Conservation (phyloP, 257 asterid genomes). For the Solanum etuberosum region DNA sequence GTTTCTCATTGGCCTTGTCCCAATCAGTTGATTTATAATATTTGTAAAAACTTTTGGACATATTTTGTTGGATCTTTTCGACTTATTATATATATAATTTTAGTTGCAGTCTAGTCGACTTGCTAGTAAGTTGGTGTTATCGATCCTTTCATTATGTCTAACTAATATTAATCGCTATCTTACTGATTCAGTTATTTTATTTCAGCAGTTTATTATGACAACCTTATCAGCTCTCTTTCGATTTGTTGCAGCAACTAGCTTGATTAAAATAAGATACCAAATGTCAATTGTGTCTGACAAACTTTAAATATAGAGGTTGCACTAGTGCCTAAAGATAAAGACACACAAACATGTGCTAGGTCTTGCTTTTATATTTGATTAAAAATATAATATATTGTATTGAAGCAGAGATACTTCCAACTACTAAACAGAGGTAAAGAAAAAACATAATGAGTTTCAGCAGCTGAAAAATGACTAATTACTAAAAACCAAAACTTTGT, state of each 20-base stretch:
- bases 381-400: no score
- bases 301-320: not conserved
- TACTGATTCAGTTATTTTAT: no score
- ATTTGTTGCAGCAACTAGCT: not conserved
- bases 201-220: not conserved
- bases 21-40: no score
- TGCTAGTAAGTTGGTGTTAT: not conserved
- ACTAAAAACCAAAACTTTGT: constrained; percentile 16
- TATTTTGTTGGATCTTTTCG: no score
- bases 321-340: not conserved
- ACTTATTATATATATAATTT: no score
- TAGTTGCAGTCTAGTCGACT: not conserved
- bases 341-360: not conserved
- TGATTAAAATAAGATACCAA: not conserved
- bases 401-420: not conserved
- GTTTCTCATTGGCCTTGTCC: no score
- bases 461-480: constrained; percentile 1
- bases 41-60: no score
- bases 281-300: no score
- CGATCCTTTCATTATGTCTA: no score
- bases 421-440: not conserved
- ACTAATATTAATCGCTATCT: no score
- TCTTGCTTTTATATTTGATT: not conserved
- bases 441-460: constrained; percentile 19
- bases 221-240: not conserved